Percentiles rank a stretch among this genome's conserved stretches.
phyloP scores from a whole-genome alignment of 2,329 filamentous ascomycete genomes.

The Cercospora canescens region DNA sequence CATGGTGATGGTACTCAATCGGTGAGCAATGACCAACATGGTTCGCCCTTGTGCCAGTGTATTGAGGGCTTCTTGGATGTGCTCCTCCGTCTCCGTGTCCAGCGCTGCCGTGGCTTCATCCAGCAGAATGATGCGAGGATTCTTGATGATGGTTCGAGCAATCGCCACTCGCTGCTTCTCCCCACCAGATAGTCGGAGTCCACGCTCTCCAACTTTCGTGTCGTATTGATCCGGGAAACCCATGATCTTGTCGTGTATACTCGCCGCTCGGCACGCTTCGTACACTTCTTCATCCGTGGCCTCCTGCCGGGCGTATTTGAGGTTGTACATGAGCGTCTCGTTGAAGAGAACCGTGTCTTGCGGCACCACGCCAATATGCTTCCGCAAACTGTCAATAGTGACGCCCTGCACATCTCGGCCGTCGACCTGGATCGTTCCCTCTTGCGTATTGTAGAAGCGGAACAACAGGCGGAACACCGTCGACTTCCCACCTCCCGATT shows the following conservation, averaged over 20 bases:
- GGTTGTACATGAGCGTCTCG: conserved; percentile 91
- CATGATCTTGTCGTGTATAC: conserved; percentile 90
- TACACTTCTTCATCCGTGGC: conserved; percentile 81
- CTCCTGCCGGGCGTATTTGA: conserved; percentile 81
- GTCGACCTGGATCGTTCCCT: conserved; percentile 81
- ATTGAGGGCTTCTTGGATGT: conserved; percentile 84
- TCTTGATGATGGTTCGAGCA: conserved; percentile 87
- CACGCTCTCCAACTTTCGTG: conserved; percentile 88
- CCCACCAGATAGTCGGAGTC: conserved; percentile 81
- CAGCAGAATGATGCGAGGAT: conserved; percentile 86
- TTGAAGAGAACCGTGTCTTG: conserved; percentile 97
- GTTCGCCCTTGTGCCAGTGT: conserved; percentile 83
- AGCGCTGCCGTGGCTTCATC: conserved; percentile 92
- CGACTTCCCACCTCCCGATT: conserved; percentile 95
- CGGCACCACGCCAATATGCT: conserved; percentile 91
- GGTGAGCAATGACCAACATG: conserved; percentile 88
- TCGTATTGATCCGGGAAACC: conserved; percentile 84
- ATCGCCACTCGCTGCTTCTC: conserved; percentile 95
- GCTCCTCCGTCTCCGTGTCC: conserved; percentile 88
- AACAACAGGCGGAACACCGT: conserved; percentile 95
- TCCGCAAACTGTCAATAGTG: conserved; percentile 89
- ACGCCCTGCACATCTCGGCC: conserved; percentile 74
- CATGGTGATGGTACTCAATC: conserved; percentile 56
- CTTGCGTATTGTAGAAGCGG: conserved; percentile 86
- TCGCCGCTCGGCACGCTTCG: conserved; percentile 79